Base-by-base conservation (phyloP, 2,329 filamentous ascomycete species). In the Proliferodiscus dingleyae region DNA sequence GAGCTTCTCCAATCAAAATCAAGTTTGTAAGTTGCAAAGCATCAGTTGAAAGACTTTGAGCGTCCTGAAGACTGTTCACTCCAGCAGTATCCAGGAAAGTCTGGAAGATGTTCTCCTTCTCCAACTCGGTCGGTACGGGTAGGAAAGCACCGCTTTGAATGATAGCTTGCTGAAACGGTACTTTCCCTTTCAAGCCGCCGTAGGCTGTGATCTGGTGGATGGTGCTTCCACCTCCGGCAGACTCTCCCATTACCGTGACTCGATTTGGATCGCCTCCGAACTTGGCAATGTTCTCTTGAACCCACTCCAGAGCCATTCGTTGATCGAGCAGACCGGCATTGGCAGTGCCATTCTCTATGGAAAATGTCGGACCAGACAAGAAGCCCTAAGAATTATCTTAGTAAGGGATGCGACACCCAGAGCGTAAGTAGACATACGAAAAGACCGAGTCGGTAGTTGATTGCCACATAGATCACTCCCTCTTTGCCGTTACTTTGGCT, bases 231-330 rank as follows among this genome's bases (percentile, higher is more conserved):
- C 67, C 75, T 16, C 75, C 75, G 7, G 75, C 73, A 10, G 68
- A 72, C 46, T 73, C 62, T 7, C 73, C 74, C 33, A 74, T 65
- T 9, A 77, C 64, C 0, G 74, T 77, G 23, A 78, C 68, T 15
- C 66, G 63, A 2, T 65, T 58, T 0, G 67, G 62, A 56, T 79
- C 71, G 11, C 77, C 77, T 3, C 77, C 76, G 52, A 80, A 81
- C 9, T 68, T 59, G 51, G 70, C 62, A 37, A 79, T 77, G 51
- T 78, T 63, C 32, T 70, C 56, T 44, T 75, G 69, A 2, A 80
- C 69, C 78, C 78, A 82, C 52, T 78, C 64, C 5, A 82, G 63
- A 18, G 74, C 75, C 19, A 77, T 64, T 10, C 73, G 67, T 56
- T 81, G 77, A 47, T 80, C 76, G 42, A 71, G 64, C 0, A 78